Base-by-base conservation (phyloP, 257 asterid genomes). In the Nicotiana paniculata region DNA sequence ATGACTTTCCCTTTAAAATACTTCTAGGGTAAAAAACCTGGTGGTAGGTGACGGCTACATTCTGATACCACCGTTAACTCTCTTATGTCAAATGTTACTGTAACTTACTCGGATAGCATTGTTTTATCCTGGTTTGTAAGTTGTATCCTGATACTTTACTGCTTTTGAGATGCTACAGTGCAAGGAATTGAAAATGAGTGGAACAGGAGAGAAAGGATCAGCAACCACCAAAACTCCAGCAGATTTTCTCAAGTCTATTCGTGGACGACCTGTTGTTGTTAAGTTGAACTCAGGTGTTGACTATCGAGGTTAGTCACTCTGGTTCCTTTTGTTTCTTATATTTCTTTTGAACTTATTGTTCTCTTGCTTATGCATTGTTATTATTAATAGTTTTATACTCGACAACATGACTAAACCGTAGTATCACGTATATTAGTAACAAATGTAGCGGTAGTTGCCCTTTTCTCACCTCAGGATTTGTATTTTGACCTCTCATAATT, bases 211-310 rank as follows among this genome's bases (percentile, higher is more conserved):
- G 86, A 95, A 86, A 86, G 84, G 92, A 7, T 90, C 97, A 55
- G 58, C 82, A 21, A 85, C 91, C 79, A 89, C 98, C 3, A 95
- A 95, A 86, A 95, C 98, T 37, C 99, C 99, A 3, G 93, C 98
- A 59, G 99, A 95, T 90, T 95, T 95, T 88, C 95, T 95, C 69
- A 95, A 95, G 86, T 93, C 99, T 43, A 95, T 95, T 17, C 98
- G 99, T 48, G 99, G 99, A 4, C 93, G 99, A 74, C 99, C 99
- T 32, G 98, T 95, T 84, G 99, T 95, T 6, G 99, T 95, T 87
- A 95, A 95, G 86, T 84, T 93, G 93, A 95, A 95, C 83, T 95
- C 98, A 9, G 99, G 98, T 18, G 99, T 95, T 79, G 99, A 95
- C 74, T 95, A 95, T 80, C 85, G 98, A 92, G 99, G 99, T 93